phyloP scores from a whole-genome alignment of 495 filamentous ascomycete species.

The Aspergillus bridgeri region DNA sequence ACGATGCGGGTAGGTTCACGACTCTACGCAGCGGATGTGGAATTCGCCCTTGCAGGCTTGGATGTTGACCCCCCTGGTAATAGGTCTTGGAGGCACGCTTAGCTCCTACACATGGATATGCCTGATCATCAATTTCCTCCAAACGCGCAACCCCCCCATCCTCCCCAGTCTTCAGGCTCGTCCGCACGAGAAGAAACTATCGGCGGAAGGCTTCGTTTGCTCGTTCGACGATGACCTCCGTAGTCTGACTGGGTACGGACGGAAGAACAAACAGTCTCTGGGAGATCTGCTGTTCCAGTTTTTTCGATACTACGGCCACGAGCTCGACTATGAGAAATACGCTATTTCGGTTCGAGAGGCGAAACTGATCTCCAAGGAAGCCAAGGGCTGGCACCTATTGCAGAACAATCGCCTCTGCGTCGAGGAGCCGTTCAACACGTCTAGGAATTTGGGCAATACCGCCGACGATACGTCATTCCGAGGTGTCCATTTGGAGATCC shows the following conservation, averaged over 20 bases:
- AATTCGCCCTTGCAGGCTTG: not conserved
- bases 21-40: not conserved
- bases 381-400: slow-evolving; percentile 78
- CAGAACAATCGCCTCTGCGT: slow-evolving; percentile 84
- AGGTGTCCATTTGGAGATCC: slow-evolving; percentile 84
- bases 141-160: slow-evolving; percentile 82
- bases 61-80: slow-evolving; percentile 20
- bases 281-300: slow-evolving; percentile 87
- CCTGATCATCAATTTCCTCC: slow-evolving; percentile 94
- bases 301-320: slow-evolving; percentile 91
- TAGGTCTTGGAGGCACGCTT: slow-evolving; percentile 87
- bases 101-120: slow-evolving; percentile 99
- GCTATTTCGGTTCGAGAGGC: slow-evolving; percentile 88
- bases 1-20: slow-evolving; percentile 79
- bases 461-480: slow-evolving; percentile 91
- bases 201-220: slow-evolving; percentile 59
- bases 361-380: slow-evolving; percentile 73
- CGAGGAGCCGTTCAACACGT: slow-evolving; percentile 92
- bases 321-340: slow-evolving; percentile 80
- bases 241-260: slow-evolving; percentile 67
- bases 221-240: slow-evolving; percentile 84
- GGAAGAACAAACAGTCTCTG: slow-evolving; percentile 74
- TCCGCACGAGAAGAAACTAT: slow-evolving; percentile 57
- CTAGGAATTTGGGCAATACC: slow-evolving; percentile 94
- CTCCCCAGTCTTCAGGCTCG: slow-evolving; percentile 82